These are phyloP conservation scores for Rossbeevera mucosa DNA, from an alignment of 768 basidiomycete genomes.

Conservation along the genomic window DNA sequence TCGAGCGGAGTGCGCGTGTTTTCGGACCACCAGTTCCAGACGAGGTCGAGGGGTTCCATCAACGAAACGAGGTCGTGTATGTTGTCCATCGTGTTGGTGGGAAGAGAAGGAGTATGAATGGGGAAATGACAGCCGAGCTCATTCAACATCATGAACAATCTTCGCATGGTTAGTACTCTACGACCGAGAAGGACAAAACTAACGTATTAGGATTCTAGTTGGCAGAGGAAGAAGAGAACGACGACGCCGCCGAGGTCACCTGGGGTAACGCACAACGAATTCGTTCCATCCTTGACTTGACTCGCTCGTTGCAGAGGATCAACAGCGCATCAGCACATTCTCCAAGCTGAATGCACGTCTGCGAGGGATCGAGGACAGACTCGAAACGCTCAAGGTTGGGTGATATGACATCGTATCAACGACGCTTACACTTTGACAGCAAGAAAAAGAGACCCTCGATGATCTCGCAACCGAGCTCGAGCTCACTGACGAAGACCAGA, in stretches of 20 bases:
- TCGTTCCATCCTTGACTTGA: too few species aligned
- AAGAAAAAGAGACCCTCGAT: slow-evolving; percentile 92
- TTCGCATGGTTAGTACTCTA: slow-evolving; percentile 56
- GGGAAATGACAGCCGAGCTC: too few species aligned
- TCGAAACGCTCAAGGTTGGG: slow-evolving; percentile 67
- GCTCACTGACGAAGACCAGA: slow-evolving; percentile 79
- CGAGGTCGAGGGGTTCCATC: slow-evolving; percentile 5
- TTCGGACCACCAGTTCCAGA: slow-evolving; percentile 15
- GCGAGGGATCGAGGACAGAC: slow-evolving; percentile 63
- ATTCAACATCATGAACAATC: slow-evolving; percentile 43
- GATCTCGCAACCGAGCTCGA: slow-evolving; percentile 86
- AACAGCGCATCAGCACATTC: slow-evolving; percentile 87
- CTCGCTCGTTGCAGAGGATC: slow-evolving; percentile 68
- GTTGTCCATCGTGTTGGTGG: slow-evolving; percentile 7
- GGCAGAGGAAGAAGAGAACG: slow-evolving; percentile 70
- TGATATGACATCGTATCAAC: background rate
- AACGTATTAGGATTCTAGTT: too few species aligned
- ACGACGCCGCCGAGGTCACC: slow-evolving; percentile 73
- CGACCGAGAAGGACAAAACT: too few species aligned
- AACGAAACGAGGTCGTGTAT: slow-evolving; percentile 3
- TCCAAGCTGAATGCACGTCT: slow-evolving; percentile 86
- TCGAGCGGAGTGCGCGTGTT: slow-evolving; percentile 23
- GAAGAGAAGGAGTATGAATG: background rate
- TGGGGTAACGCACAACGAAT: slow-evolving; percentile 83
- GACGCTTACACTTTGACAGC: slow-evolving; percentile 46